Evolutionary conservation across 176 grass and related monocot genomes (phyloP).

Genomic region (Cenchrus fungigraminus): DNA sequence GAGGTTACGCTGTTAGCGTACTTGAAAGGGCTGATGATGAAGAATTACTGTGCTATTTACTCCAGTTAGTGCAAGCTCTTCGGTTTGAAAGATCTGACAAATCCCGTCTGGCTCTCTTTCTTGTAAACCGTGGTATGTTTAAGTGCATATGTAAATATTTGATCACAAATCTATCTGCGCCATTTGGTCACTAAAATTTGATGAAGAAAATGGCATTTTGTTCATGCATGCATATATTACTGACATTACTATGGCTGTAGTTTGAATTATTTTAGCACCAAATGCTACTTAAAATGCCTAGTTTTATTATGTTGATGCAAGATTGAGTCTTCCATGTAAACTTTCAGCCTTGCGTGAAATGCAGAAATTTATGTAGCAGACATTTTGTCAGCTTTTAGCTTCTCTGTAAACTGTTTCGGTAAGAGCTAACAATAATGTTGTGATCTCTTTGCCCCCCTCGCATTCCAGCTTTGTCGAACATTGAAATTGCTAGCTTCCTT

Average conservation of each 20-base stretch:
- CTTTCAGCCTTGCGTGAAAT: neutral
- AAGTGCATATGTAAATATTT: neutral
- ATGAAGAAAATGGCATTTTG: neutral
- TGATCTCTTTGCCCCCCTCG: constrained; percentile 7
- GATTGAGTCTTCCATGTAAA: neutral
- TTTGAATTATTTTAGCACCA: constrained; percentile 4
- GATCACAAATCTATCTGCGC: constrained; percentile 6
- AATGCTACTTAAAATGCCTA: neutral
- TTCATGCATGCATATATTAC: neutral
- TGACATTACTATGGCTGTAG: neutral
- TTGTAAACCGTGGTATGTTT: constrained; percentile 86
- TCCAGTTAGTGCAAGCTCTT: constrained; percentile 97
- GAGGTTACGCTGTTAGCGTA: constrained; percentile 90
- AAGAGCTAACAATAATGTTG: neutral
- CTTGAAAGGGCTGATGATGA: constrained; percentile 97
- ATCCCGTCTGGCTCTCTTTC: constrained; percentile 84
- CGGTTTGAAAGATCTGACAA: constrained; percentile 98
- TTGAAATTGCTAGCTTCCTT: constrained; percentile 97
- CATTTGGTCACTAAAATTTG: constrained; percentile 23
- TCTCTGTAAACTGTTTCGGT: neutral
- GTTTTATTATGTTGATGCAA: constrained; percentile 19
- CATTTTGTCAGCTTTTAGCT: neutral
- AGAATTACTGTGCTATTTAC: constrained; percentile 95
- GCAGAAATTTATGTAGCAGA: neutral
- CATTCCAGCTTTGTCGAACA: constrained; percentile 85